phyloP scores from a whole-genome alignment of 2,329 filamentous ascomycete species.

The Aschersonia sp. region DNA sequence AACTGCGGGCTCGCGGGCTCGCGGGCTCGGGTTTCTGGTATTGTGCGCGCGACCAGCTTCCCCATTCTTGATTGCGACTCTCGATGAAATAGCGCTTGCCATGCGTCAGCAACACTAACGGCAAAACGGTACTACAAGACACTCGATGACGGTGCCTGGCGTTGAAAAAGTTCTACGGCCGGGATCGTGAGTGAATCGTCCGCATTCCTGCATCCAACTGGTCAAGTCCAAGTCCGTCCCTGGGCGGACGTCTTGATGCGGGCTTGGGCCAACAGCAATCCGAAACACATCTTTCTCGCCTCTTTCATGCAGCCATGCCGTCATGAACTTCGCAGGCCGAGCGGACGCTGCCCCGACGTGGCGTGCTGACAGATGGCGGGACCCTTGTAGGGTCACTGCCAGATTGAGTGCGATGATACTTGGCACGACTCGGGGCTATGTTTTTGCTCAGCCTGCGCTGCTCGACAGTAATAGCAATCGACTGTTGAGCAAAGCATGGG shows the following conservation, averaged over 20 bases:
- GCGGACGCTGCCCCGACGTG: not conserved
- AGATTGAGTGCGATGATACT: too few species aligned
- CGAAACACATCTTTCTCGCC: not conserved
- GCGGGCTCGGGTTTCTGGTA: slow-evolving; percentile 1
- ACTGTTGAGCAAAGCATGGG: too few species aligned
- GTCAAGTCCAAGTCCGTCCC: not conserved
- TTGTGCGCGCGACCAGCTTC: not conserved
- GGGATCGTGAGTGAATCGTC: not conserved
- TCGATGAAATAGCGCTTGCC: too few species aligned
- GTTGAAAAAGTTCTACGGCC: too few species aligned
- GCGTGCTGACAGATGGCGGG: not conserved
- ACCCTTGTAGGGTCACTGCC: not conserved
- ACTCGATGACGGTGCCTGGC: not conserved
- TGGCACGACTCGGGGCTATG: not conserved
- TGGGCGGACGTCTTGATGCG: not conserved
- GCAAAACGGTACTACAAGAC: not conserved
- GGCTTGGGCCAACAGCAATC: not conserved
- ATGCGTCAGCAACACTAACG: too few species aligned
- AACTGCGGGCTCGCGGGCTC: not conserved
- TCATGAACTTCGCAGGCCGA: not conserved
- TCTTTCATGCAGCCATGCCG: not conserved
- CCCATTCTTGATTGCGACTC: not conserved
- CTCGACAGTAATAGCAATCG: too few species aligned
- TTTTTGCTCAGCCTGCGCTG: not conserved
- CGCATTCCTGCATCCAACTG: not conserved